Evolutionary conservation across 2,329 filamentous ascomycete species (phyloP).

Genomic region (Teratosphaeria viscida): DNA sequence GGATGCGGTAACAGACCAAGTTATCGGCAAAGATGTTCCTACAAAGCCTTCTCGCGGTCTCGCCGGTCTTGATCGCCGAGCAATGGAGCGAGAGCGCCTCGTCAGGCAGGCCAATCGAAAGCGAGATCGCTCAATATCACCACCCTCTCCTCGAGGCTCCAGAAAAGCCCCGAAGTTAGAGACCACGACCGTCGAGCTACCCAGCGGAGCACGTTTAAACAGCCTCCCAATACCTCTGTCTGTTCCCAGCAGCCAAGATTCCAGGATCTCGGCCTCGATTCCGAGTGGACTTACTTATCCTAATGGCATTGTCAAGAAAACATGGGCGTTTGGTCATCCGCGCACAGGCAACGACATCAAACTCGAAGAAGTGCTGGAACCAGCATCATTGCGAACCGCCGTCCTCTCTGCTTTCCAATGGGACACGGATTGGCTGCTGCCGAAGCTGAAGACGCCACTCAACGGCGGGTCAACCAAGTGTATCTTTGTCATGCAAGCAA

Average conservation of each 20-base stretch:
- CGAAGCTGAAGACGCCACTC: slow-evolving; percentile 47
- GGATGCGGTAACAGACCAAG: neutral
- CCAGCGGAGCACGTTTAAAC: slow-evolving; percentile 16
- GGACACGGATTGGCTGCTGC: slow-evolving; percentile 68
- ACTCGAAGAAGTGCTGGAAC: slow-evolving; percentile 77
- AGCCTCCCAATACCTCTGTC: slow-evolving; percentile 15
- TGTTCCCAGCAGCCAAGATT: neutral
- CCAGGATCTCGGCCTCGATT: neutral
- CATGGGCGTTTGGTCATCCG: slow-evolving; percentile 57
- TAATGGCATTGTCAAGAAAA: slow-evolving; percentile 65
- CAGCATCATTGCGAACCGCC: slow-evolving; percentile 59
- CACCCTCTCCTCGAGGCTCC: slow-evolving; percentile 16
- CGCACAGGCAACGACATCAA: slow-evolving; percentile 64
- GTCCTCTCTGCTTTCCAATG: slow-evolving; percentile 81
- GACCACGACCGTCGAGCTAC: slow-evolving; percentile 8
- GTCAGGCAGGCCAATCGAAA: slow-evolving; percentile 49
- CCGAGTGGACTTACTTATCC: slow-evolving; percentile 36
- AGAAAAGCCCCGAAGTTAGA: slow-evolving; percentile 19
- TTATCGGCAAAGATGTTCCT: neutral
- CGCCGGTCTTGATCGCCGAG: slow-evolving; percentile 58
- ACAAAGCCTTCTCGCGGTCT: slow-evolving; percentile 17
- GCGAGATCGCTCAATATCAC: slow-evolving; percentile 40
- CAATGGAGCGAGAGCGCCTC: slow-evolving; percentile 78
- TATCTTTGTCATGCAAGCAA: slow-evolving; percentile 50
- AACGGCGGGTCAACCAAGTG: slow-evolving; percentile 44